Evolutionary conservation across 345 rosid genomes (phyloP).

Genomic region (Populus deltoides): DNA sequence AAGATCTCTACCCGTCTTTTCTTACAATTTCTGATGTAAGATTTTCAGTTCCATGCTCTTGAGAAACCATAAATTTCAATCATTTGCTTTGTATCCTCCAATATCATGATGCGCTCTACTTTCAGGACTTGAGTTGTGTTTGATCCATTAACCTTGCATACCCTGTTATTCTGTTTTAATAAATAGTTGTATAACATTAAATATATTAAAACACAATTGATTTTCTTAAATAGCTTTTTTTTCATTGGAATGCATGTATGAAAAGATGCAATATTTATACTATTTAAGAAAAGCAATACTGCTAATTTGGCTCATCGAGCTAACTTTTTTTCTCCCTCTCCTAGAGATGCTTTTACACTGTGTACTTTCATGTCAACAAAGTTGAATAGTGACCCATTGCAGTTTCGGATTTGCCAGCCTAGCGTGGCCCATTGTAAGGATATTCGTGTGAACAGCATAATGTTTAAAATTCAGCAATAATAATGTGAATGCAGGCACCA

Average conservation of each 20-base stretch:
- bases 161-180: background rate
- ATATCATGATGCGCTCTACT: background rate
- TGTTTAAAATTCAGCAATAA: background rate
- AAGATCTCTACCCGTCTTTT: background rate
- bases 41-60: background rate
- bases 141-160: background rate
- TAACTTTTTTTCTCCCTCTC: too few species aligned
- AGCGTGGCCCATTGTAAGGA: background rate
- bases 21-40: background rate
- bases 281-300: too few species aligned
- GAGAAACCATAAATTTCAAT: background rate
- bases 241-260: too few species aligned
- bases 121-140: background rate
- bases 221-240: too few species aligned
- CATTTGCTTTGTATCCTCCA: background rate
- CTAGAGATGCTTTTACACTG: background rate
- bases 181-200: too few species aligned
- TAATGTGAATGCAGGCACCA: constrained; percentile 1
- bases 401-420: constrained; percentile 1
- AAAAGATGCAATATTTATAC: too few species aligned
- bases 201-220: too few species aligned
- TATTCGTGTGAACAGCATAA: background rate
- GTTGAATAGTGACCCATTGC: background rate
- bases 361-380: background rate
- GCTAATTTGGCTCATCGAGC: too few species aligned